phyloP scores from a whole-genome alignment of 1,284 basidiomycete species.

The Leccinum subspadiceum region DNA sequence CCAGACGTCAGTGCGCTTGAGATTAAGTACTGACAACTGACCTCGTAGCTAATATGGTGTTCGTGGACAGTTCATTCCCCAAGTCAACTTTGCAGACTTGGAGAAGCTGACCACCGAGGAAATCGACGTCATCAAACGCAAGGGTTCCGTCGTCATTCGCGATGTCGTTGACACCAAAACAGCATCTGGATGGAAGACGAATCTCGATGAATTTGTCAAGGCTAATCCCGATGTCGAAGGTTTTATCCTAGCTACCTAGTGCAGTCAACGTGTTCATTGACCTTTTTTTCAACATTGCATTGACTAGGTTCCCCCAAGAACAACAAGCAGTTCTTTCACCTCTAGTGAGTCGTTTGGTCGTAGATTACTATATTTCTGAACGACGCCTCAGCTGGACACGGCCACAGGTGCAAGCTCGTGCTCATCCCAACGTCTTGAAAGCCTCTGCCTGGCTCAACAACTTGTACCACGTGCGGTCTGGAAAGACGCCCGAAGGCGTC shows the following conservation, averaged over 20 bases:
- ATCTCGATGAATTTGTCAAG: slow-evolving; percentile 54
- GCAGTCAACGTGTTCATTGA: background rate
- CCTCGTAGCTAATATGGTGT: background rate
- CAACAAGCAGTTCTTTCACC: slow-evolving; percentile 70
- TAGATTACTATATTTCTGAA: background rate
- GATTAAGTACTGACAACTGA: background rate
- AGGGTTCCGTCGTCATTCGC: slow-evolving; percentile 61
- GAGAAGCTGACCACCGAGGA: slow-evolving; percentile 45
- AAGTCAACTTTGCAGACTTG: slow-evolving; percentile 38
- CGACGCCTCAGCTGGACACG: slow-evolving; percentile 57
- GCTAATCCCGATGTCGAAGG: slow-evolving; percentile 56
- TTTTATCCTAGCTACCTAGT: slow-evolving; percentile 14
- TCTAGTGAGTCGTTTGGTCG: slow-evolving; percentile 51
- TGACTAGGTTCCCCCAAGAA: slow-evolving; percentile 49
- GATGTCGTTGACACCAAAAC: slow-evolving; percentile 57
- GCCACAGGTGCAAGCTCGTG: slow-evolving; percentile 68
- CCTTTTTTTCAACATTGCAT: background rate
- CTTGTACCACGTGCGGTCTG: slow-evolving; percentile 50
- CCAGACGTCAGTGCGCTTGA: slow-evolving; percentile 41
- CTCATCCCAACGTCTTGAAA: slow-evolving; percentile 71
- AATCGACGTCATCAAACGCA: slow-evolving; percentile 50
- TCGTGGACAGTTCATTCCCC: slow-evolving; percentile 44
- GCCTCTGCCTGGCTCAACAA: slow-evolving; percentile 63
- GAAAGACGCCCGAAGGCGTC: slow-evolving; percentile 47
- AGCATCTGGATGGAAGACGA: slow-evolving; percentile 55